Base-by-base conservation (phyloP, 495 filamentous ascomycete genomes). In the Ramalina intermedia region DNA sequence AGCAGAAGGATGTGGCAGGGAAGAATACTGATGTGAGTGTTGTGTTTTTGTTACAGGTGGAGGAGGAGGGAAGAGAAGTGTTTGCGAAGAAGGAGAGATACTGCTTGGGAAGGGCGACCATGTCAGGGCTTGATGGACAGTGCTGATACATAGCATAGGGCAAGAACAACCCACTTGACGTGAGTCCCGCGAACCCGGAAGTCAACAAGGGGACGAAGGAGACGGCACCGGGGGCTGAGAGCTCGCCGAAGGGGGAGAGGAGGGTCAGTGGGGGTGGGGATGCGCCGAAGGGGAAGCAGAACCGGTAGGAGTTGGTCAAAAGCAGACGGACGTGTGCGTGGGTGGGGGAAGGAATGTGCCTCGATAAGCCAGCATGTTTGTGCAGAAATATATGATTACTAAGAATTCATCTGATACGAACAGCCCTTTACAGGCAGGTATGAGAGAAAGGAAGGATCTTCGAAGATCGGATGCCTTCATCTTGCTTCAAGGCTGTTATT, bases 101-200 rank as follows among this genome's bases (percentile, higher is more conserved):
- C 18, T 20, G 18, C 2, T 20, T 20, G 18, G 18, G 18, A 20
- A 20, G 18, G 18, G 18, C 18, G 11, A 17, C 1, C 4, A n/a
- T 13, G 4, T 36, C 1, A 41, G 2, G 17, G 17, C 43, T 41
- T 18, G 46, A 13, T 41, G 39, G 6, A 41, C 21, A 29, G 24
- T 41, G 47, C 47, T 43, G 47, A 50, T 35, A 2, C 5, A 44
- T 27, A 11, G 39, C 21, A 41, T 38, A 55, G 51, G 45, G 40
- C 26, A 44, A 52, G 8, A 58, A 61, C 36, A 70, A 74, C 50
- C 73, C 80, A 6, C 59, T 83, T 20, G 65, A 81, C 21, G 70
- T 81, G 40, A 78, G 74, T 42, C 71, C 74, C 0, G 76, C 72
- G 18, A 83, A 84, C 57, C 68, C 63, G 37, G 75, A 77, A 7